phyloP scores from a whole-genome alignment of 495 filamentous ascomycete genomes.

The Annulohypoxylon maeteangense region DNA sequence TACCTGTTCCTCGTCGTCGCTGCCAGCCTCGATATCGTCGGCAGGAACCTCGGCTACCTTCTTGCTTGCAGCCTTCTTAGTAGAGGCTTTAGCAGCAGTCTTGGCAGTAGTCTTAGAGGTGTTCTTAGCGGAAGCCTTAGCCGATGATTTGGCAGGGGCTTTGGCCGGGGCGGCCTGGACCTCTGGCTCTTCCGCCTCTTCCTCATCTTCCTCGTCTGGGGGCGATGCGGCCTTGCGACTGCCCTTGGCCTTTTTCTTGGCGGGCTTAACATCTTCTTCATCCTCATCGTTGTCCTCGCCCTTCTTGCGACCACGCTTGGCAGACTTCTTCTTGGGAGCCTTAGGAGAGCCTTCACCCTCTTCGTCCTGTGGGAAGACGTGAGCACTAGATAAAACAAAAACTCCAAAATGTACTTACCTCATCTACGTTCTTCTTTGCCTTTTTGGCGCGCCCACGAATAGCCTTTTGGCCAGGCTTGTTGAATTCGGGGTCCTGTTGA shows the following conservation, averaged over 20 bases:
- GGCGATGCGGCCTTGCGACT: conserved; percentile 32
- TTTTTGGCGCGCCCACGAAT: conserved; percentile 64
- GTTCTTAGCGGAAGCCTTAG: conserved; percentile 46
- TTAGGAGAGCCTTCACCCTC: conserved; percentile 35
- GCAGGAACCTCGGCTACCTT: conserved; percentile 42
- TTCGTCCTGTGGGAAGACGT: conserved; percentile 30
- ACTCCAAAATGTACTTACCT: conserved; percentile 36
- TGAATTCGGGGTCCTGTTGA: conserved; percentile 72
- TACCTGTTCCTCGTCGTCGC: conserved; percentile 46
- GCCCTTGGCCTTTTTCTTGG: conserved; percentile 37
- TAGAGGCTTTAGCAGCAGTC: conserved; percentile 13
- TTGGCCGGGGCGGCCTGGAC: conserved; percentile 51
- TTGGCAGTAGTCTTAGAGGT: conserved; percentile 42
- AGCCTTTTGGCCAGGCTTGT: conserved; percentile 72
- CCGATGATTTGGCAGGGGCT: conserved; percentile 45
- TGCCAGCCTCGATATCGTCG: conserved; percentile 31
- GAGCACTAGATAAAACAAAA: background rate
- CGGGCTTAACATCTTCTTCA: conserved; percentile 36
- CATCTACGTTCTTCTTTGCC: conserved; percentile 48
- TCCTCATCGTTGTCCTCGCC: conserved; percentile 48
- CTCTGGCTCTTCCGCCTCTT: conserved; percentile 40
- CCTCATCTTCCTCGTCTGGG: conserved; percentile 37
- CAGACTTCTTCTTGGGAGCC: conserved; percentile 52
- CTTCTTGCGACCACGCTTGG: conserved; percentile 55
- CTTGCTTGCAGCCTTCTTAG: conserved; percentile 47